Percentiles rank a stretch among this genome's conserved stretches.
phyloP scores from a whole-genome alignment of 352 stramenopile species.

The Pythium aquatile region DNA sequence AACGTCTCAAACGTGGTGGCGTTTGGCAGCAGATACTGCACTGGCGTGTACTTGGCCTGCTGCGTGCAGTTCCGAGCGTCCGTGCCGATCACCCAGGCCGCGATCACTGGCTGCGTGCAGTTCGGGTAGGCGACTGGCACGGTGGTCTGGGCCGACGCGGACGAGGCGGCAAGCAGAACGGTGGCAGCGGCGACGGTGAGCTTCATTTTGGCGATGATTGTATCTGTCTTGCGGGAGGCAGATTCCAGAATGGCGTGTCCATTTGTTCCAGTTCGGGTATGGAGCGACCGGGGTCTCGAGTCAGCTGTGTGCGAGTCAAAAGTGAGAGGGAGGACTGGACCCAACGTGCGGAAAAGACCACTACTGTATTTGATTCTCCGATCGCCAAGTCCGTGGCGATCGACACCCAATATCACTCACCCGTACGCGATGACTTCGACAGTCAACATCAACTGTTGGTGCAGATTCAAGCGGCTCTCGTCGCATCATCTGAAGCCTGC shows the following conservation, averaged over 20 bases:
- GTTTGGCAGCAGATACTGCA: neutral
- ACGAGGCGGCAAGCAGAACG: neutral
- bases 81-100: neutral
- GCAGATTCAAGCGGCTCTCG: too few species aligned
- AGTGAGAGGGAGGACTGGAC: too few species aligned
- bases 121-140: neutral
- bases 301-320: too few species aligned
- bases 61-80: neutral
- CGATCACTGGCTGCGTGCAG: neutral
- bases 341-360: too few species aligned
- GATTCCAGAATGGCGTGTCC: neutral
- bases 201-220: neutral
- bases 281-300: too few species aligned
- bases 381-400: too few species aligned
- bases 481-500: too few species aligned
- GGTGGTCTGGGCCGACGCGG: neutral
- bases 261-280: too few species aligned
- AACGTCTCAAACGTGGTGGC: neutral
- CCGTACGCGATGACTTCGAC: too few species aligned
- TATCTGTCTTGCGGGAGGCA: neutral
- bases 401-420: too few species aligned
- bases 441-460: too few species aligned
- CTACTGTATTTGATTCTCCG: too few species aligned
- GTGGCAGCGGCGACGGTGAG: neutral
- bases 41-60: neutral